These are phyloP conservation scores for Ustilago vetiveriae DNA, from an alignment of 1,284 basidiomycete species.

Conservation along the genomic window DNA sequence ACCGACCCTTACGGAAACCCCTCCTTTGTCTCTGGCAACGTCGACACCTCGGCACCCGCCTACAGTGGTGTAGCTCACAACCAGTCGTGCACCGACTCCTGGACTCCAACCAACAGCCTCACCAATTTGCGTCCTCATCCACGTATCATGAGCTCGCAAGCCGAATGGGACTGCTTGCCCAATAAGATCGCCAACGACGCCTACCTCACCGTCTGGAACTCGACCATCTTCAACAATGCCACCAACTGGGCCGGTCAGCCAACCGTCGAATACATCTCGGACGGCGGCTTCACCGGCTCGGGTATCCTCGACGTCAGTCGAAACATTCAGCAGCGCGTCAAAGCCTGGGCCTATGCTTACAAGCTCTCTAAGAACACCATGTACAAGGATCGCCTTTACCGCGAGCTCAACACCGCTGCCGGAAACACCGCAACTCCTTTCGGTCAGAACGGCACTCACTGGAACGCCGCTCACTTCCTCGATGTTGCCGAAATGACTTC, in stretches of 20 bases:
- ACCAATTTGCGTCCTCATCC: slow-evolving; percentile 79
- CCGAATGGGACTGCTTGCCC: slow-evolving; percentile 87
- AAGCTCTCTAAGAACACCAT: slow-evolving; percentile 87
- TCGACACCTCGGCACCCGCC: slow-evolving; percentile 67
- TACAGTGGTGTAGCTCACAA: slow-evolving; percentile 30
- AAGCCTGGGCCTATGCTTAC: slow-evolving; percentile 91
- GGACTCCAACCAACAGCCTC: slow-evolving; percentile 74
- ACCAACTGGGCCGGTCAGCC: slow-evolving; percentile 73
- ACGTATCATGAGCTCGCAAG: slow-evolving; percentile 86
- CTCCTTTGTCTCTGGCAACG: slow-evolving; percentile 84
- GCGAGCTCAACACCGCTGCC: slow-evolving; percentile 74
- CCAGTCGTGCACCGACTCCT: slow-evolving; percentile 52
- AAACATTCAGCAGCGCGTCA: slow-evolving; percentile 87
- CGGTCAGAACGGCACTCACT: slow-evolving; percentile 71
- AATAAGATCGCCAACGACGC: slow-evolving; percentile 82
- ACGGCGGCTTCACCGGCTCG: slow-evolving; percentile 74
- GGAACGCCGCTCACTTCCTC: slow-evolving; percentile 92
- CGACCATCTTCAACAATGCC: slow-evolving; percentile 88
- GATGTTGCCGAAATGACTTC: slow-evolving; percentile 86
- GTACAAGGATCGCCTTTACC: slow-evolving; percentile 86
- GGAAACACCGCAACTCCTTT: slow-evolving; percentile 70
- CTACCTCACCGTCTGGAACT: slow-evolving; percentile 88
- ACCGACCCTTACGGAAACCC: slow-evolving; percentile 81
- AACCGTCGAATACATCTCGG: slow-evolving; percentile 78
- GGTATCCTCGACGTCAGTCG: slow-evolving; percentile 94